These are phyloP conservation scores for Boletellus deceptivus DNA, from an alignment of 1,284 basidiomycete species.

Conservation along the genomic window DNA sequence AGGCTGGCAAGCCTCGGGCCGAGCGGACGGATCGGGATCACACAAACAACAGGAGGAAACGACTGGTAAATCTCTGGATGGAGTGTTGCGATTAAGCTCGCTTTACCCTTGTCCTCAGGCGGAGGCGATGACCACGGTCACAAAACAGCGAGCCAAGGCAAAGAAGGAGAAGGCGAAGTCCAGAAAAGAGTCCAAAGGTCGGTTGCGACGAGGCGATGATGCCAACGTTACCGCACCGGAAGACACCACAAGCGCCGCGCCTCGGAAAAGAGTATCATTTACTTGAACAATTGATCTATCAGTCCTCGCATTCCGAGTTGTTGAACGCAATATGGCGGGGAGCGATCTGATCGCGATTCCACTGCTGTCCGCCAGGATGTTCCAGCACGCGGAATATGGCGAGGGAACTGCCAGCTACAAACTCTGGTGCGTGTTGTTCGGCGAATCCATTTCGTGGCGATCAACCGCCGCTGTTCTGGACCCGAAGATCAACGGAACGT, in stretches of 20 bases:
- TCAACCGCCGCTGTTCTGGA: constrained; percentile 16
- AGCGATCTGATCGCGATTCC: constrained; percentile 30
- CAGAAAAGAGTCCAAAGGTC: constrained; percentile 19
- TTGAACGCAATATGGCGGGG: constrained; percentile 8
- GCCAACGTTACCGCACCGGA: constrained; percentile 10
- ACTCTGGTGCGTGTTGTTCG: constrained; percentile 18
- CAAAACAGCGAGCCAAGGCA: constrained; percentile 24
- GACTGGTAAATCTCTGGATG: constrained; percentile 34
- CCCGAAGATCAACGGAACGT: constrained; percentile 17
- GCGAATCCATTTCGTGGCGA: constrained; percentile 21
- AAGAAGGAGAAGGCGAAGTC: constrained; percentile 33
- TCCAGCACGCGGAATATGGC: constrained; percentile 7
- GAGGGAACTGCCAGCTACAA: constrained; percentile 12
- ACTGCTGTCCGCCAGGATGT: constrained; percentile 7
- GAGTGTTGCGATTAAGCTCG: constrained; percentile 9
- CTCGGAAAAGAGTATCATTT: constrained; percentile 36
- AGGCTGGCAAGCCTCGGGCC: constrained; percentile 22
- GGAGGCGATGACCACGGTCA: constrained; percentile 26
- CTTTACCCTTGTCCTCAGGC: constrained; percentile 26
- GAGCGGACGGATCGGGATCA: constrained; percentile 15
- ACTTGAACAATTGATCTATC: constrained; percentile 24
- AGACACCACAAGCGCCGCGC: constrained; percentile 9
- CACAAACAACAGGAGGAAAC: constrained; percentile 16
- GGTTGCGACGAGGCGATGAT: constrained; percentile 12
- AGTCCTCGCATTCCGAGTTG: constrained; percentile 22